phyloP scores from a whole-genome alignment of 2,329 filamentous ascomycete species.

The Arthrinium puccinioides region DNA sequence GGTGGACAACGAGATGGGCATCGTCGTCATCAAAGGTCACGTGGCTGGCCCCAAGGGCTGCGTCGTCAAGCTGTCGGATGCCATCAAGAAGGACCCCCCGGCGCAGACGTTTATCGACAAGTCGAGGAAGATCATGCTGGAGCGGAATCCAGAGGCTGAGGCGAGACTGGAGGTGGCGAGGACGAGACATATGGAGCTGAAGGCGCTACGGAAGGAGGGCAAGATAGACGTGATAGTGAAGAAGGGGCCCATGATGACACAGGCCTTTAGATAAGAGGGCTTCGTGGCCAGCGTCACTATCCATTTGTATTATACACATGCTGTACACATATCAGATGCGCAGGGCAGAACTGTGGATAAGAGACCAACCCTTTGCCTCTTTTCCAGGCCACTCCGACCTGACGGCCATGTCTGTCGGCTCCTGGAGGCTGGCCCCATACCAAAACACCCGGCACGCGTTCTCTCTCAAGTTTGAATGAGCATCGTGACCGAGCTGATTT shows the following conservation, averaged over 20 bases:
- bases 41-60: conserved; percentile 85
- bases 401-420: too few species aligned
- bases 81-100: conserved; percentile 72
- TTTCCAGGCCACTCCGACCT: too few species aligned
- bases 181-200: conserved; percentile 44
- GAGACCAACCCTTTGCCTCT: too few species aligned
- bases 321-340: conserved; percentile 19
- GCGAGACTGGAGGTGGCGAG: conserved; percentile 40
- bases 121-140: conserved; percentile 32
- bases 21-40: conserved; percentile 80
- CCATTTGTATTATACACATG: conserved; percentile 20
- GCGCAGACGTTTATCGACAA: conserved; percentile 40
- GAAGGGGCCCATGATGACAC: conserved; percentile 11
- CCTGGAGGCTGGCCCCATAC: too few species aligned
- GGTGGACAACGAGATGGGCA: conserved; percentile 78
- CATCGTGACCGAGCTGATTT: too few species aligned
- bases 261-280: conserved; percentile 9
- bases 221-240: conserved; percentile 21
- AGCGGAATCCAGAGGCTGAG: conserved; percentile 40
- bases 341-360: too few species aligned
- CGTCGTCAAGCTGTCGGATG: conserved; percentile 79
- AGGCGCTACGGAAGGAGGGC: conserved; percentile 38
- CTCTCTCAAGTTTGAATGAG: too few species aligned
- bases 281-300: not conserved
- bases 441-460: too few species aligned